Evolutionary conservation across 208 protist species (phyloP).

Genomic region (Leptomonas seymouri): DNA sequence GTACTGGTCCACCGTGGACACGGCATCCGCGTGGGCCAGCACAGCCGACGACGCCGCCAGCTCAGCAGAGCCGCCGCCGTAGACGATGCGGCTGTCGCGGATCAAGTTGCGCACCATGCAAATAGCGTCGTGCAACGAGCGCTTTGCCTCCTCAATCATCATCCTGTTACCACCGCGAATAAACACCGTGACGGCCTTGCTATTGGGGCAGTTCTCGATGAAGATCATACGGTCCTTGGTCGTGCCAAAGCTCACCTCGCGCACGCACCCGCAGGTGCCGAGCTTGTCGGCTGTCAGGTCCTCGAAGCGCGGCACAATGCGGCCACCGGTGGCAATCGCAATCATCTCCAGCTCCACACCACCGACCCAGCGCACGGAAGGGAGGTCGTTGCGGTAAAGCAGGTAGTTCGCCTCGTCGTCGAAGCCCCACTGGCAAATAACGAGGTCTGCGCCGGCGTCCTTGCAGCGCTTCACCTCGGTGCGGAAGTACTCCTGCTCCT

Average conservation of each 20-base stretch:
- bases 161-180: slow-evolving; percentile 99
- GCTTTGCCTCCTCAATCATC: slow-evolving; percentile 99
- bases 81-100: slow-evolving; percentile 99
- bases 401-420: slow-evolving; percentile 99
- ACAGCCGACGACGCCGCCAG: slow-evolving; percentile 97
- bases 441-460: slow-evolving; percentile 97
- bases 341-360: slow-evolving; percentile 99
- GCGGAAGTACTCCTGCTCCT: slow-evolving; percentile 99
- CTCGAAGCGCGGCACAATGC: slow-evolving; percentile 99
- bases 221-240: slow-evolving; percentile 99
- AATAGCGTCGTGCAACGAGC: slow-evolving; percentile 99
- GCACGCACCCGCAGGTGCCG: slow-evolving; percentile 90
- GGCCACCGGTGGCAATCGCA: slow-evolving; percentile 99
- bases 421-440: slow-evolving; percentile 99
- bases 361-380: slow-evolving; percentile 99
- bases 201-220: slow-evolving; percentile 99
- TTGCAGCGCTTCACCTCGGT: slow-evolving; percentile 95
- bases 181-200: slow-evolving; percentile 99
- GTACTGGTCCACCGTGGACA: slow-evolving; percentile 98
- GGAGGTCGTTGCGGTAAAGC: slow-evolving; percentile 98
- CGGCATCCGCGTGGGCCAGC: slow-evolving; percentile 89
- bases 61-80: slow-evolving; percentile 99
- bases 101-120: slow-evolving; percentile 99
- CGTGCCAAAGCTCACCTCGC: slow-evolving; percentile 96
- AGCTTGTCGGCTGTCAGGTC: slow-evolving; percentile 98